These are phyloP conservation scores for Coemansia sp. DNA, from an alignment of 192 early-diverging fungal species.

Conservation along the genomic window DNA sequence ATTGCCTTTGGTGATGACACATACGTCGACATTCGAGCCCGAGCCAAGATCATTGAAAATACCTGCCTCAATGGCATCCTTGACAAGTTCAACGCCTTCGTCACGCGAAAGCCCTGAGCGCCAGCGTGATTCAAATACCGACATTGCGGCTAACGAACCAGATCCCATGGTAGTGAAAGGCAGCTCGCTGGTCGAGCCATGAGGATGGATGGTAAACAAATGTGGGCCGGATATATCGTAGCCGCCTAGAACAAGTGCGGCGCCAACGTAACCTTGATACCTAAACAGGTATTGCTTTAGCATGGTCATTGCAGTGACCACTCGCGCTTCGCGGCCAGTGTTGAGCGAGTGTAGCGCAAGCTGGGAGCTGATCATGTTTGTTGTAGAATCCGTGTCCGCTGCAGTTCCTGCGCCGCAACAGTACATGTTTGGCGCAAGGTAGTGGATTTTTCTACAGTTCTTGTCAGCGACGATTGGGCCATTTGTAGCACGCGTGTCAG, in stretches of 20 bases:
- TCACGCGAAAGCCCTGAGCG: slow-evolving; percentile 77
- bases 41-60: slow-evolving; percentile 99
- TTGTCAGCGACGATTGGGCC: slow-evolving; percentile 98
- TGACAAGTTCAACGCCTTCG: slow-evolving; percentile 86
- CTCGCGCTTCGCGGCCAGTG: slow-evolving; percentile 85
- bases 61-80: slow-evolving; percentile 93
- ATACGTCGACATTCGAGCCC: slow-evolving; percentile 93
- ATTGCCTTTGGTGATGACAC: slow-evolving; percentile 83
- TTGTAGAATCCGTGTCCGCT: slow-evolving; percentile 98
- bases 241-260: slow-evolving; percentile 92
- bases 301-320: slow-evolving; percentile 93
- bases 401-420: slow-evolving; percentile 98
- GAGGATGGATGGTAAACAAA: slow-evolving; percentile 88
- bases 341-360: slow-evolving; percentile 89
- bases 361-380: slow-evolving; percentile 87
- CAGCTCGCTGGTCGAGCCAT: slow-evolving; percentile 94
- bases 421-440: slow-evolving; percentile 96
- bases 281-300: slow-evolving; percentile 97
- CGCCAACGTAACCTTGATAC: slow-evolving; percentile 95
- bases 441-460: slow-evolving; percentile 99
- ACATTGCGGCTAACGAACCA: slow-evolving; percentile 94
- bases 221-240: slow-evolving; percentile 88
- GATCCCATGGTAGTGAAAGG: slow-evolving; percentile 97
- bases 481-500: slow-evolving; percentile 94
- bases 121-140: slow-evolving; percentile 90